Evolutionary conservation across 176 grass and related monocot genomes (phyloP).

Genomic region (Puya raimondii): DNA sequence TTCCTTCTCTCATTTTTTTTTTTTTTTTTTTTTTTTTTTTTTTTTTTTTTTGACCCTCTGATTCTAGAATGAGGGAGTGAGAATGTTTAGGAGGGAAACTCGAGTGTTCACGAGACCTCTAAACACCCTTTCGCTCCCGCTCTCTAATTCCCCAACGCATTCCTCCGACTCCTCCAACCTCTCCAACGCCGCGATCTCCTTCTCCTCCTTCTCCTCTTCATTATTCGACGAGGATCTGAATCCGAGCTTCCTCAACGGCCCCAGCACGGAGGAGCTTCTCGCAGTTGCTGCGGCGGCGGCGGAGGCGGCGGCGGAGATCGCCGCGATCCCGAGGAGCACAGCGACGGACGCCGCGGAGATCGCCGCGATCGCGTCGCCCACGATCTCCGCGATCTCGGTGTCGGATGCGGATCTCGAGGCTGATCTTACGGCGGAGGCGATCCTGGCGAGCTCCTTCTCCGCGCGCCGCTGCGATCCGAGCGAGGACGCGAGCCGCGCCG

Average conservation of each 20-base stretch:
- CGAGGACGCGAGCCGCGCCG: constrained; percentile 16
- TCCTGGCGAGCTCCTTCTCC: constrained; percentile 41
- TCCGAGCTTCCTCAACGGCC: constrained; percentile 30
- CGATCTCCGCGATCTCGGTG: constrained; percentile 33
- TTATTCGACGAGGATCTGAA: constrained; percentile 18
- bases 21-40: neutral
- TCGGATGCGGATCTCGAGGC: constrained; percentile 12
- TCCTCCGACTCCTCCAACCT: constrained; percentile 50
- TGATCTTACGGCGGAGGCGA: neutral
- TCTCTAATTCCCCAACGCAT: constrained; percentile 45
- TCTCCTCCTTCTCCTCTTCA: constrained; percentile 19
- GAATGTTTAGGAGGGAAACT: constrained; percentile 68
- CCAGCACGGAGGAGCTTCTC: constrained; percentile 13
- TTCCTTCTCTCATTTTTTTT: constrained; percentile 1
- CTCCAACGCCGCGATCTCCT: constrained; percentile 36
- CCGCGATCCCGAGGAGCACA: constrained; percentile 32
- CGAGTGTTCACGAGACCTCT: constrained; percentile 52
- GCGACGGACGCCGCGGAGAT: constrained; percentile 29
- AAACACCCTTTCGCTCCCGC: constrained; percentile 54
- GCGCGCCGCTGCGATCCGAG: constrained; percentile 23
- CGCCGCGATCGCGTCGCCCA: constrained; percentile 35
- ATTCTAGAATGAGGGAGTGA: constrained; percentile 51
- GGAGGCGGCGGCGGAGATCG: constrained; percentile 25
- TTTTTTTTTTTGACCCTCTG: neutral
- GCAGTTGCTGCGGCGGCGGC: neutral